Conservation (phyloP, 768 basidiomycete species). For the Podaxis sp. region DNA sequence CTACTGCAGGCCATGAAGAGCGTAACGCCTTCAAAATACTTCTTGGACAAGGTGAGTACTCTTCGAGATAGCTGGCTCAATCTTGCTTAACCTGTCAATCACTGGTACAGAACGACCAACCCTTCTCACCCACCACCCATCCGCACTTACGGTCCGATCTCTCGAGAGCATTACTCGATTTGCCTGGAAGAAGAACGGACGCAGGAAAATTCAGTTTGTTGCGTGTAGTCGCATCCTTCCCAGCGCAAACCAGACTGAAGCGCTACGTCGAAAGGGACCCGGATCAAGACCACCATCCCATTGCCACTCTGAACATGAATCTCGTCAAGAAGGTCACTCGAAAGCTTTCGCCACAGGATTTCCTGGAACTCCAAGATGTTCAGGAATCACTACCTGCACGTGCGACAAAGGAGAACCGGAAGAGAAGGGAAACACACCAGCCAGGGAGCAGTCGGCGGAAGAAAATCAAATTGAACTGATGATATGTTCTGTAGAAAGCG, state of each 20-base stretch:
- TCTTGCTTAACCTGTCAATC: background rate
- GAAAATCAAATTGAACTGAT: background rate
- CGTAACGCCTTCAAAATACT: conserved; percentile 42
- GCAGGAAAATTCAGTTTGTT: conserved; percentile 40
- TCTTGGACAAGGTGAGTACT: conserved; percentile 36
- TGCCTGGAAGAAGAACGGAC: conserved; percentile 36
- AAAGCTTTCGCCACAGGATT: conserved; percentile 35
- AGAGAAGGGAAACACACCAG: background rate
- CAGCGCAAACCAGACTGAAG: conserved; percentile 37
- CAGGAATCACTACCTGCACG: background rate
- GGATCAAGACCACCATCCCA: conserved; percentile 37
- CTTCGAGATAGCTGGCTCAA: background rate
- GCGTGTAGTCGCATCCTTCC: conserved; percentile 42
- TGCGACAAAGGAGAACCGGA: background rate
- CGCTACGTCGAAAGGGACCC: conserved; percentile 39
- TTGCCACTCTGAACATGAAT: conserved; percentile 40
- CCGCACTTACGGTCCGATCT: conserved; percentile 31
- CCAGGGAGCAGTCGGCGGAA: background rate
- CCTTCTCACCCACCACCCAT: conserved; percentile 32
- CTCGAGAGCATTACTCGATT: conserved; percentile 22
- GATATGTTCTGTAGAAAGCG: background rate
- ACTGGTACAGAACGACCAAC: conserved; percentile 32
- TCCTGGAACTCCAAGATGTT: conserved; percentile 31
- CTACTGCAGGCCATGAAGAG: conserved; percentile 39
- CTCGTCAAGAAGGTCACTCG: conserved; percentile 39